phyloP scores from a whole-genome alignment of 164 flowering plant genomes.

The Stephania cephalantha region DNA sequence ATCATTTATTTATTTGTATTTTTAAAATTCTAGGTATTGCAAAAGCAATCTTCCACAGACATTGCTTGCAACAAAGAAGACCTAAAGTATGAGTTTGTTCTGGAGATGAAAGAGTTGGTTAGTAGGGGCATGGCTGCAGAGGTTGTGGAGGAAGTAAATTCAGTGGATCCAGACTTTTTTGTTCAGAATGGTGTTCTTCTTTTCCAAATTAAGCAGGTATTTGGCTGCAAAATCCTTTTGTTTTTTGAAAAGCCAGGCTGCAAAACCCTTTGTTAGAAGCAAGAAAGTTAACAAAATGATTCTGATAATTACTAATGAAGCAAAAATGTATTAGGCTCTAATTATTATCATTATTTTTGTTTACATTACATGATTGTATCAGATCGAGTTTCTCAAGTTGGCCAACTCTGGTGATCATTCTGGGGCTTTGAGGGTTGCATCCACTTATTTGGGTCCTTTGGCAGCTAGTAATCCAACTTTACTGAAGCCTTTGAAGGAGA shows the following conservation, averaged over 20 bases:
- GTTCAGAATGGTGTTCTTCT: constrained; percentile 58
- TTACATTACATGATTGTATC: constrained; percentile 14
- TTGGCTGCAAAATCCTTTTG: neutral
- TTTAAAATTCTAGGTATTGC: constrained; percentile 33
- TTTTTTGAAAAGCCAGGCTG: too few relatives aligned
- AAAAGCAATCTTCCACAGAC: constrained; percentile 19
- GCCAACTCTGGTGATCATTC: constrained; percentile 71
- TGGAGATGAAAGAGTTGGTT: constrained; percentile 74
- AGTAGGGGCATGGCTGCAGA: constrained; percentile 81
- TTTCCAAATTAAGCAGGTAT: constrained; percentile 90
- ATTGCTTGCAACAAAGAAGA: constrained; percentile 26
- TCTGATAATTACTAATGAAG: neutral
- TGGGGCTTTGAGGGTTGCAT: constrained; percentile 74
- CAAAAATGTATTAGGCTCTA: constrained; percentile 5
- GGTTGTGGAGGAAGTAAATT: constrained; percentile 81
- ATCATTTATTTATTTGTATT: neutral
- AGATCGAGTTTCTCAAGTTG: constrained; percentile 94
- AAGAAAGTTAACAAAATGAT: neutral
- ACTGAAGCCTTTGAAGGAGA: constrained; percentile 88
- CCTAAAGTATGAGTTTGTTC: constrained; percentile 56
- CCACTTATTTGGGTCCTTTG: constrained; percentile 77
- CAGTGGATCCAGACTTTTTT: constrained; percentile 69
- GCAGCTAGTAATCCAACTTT: constrained; percentile 67
- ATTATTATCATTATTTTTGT: neutral
- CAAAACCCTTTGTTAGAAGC: too few relatives aligned